Conservation (phyloP, 495 filamentous ascomycete species). For the Xylona heveae region DNA sequence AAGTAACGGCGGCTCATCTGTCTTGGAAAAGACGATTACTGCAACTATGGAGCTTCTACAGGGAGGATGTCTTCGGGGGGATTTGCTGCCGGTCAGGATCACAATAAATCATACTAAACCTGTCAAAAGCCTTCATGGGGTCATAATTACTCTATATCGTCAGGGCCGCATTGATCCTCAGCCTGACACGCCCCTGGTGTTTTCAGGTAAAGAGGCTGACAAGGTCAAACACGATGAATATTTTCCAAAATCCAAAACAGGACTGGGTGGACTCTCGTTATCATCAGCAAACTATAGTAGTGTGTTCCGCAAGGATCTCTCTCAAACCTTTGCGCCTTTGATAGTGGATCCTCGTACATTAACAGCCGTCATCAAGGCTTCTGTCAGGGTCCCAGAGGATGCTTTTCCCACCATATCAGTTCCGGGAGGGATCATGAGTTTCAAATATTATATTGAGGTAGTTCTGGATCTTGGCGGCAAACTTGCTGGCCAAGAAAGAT, state of each 20-base stretch:
- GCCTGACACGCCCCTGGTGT: conserved; percentile 42
- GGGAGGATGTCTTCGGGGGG: conserved; percentile 71
- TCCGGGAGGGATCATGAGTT: conserved; percentile 78
- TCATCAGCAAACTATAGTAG: conserved; percentile 64
- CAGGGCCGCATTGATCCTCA: conserved; percentile 82
- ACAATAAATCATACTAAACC: conserved; percentile 67
- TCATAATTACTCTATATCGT: conserved; percentile 82
- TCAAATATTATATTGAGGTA: conserved; percentile 83
- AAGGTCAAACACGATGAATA: conserved; percentile 54
- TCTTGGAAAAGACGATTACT: conserved; percentile 48
- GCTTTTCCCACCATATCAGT: conserved; percentile 85
- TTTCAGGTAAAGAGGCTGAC: conserved; percentile 38
- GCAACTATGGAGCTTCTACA: conserved; percentile 67
- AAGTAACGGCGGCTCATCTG: conserved; percentile 21
- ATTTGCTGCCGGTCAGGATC: conserved; percentile 59
- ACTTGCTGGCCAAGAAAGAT: conserved; percentile 43
- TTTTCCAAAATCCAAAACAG: conserved; percentile 51
- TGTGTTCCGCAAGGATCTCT: conserved; percentile 81
- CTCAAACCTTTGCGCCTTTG: conserved; percentile 67
- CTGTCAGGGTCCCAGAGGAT: conserved; percentile 71
- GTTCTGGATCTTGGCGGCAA: conserved; percentile 83
- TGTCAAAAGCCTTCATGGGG: conserved; percentile 74
- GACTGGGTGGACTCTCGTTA: conserved; percentile 61
- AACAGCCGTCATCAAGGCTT: conserved; percentile 52
- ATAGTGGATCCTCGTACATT: conserved; percentile 68